A percentile compares a stretch with the other conserved stretches of the same genome.
Evolutionary conservation across 2,329 filamentous ascomycete genomes (phyloP).

Genomic region (Cytospora chrysosperma): DNA sequence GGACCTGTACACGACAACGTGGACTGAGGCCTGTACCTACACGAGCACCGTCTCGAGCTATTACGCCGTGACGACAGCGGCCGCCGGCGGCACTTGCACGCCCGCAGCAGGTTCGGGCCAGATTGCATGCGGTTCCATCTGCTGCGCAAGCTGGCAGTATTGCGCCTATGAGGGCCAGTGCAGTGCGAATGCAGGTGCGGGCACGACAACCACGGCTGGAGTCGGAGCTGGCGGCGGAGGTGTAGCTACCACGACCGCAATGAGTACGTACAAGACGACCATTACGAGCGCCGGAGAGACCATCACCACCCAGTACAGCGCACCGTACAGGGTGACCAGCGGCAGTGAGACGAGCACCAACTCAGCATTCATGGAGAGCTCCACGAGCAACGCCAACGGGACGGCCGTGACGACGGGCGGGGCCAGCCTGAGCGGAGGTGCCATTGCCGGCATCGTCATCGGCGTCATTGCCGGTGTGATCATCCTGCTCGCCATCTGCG

Average conservation of each 20-base stretch:
- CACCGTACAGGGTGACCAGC: conserved; percentile 52
- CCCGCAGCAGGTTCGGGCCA: conserved; percentile 51
- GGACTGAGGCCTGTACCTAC: conserved; percentile 59
- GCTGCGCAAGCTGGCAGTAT: conserved; percentile 69
- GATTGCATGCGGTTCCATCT: conserved; percentile 65
- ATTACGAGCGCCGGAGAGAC: conserved; percentile 45
- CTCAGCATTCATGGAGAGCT: conserved; percentile 48
- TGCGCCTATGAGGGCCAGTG: conserved; percentile 63
- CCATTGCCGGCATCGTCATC: conserved; percentile 79
- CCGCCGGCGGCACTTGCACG: conserved; percentile 47
- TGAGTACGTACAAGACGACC: conserved; percentile 26
- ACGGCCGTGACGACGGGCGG: conserved; percentile 38
- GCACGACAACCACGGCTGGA: conserved; percentile 37
- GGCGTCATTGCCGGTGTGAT: conserved; percentile 66
- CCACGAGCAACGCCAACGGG: conserved; percentile 42
- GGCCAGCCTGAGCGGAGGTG: conserved; percentile 61
- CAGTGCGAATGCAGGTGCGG: conserved; percentile 43
- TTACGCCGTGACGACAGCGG: conserved; percentile 46
- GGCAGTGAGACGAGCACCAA: conserved; percentile 52
- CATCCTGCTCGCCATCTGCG: conserved; percentile 68
- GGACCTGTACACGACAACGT: conserved; percentile 53
- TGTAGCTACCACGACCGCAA: conserved; percentile 38
- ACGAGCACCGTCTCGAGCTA: conserved; percentile 58
- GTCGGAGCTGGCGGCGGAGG: background rate
- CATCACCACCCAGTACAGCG: conserved; percentile 55